Evolutionary conservation across 2,329 filamentous ascomycete genomes (phyloP).

Genomic region (Exutisphaerella laricina): DNA sequence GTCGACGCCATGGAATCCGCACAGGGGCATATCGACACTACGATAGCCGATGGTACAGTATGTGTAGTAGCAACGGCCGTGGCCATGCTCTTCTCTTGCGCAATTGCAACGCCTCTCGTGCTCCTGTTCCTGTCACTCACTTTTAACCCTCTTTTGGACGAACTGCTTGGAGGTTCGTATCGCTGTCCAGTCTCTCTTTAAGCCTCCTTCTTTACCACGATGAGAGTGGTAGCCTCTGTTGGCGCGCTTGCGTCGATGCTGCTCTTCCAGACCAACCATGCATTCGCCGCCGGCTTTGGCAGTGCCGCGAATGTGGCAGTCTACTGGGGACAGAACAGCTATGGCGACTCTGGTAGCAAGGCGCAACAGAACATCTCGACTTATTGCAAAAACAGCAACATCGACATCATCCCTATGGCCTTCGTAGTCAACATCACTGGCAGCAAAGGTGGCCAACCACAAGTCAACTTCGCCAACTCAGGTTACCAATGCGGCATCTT

Average conservation of each 20-base stretch:
- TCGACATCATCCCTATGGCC: conserved; percentile 57
- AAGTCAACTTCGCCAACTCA: conserved; percentile 60
- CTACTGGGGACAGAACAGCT: conserved; percentile 51
- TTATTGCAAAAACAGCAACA: conserved; percentile 52
- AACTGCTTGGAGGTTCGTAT: neutral
- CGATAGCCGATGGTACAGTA: neutral
- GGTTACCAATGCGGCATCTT: conserved; percentile 56
- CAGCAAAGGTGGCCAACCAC: conserved; percentile 42
- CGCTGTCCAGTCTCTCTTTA: neutral
- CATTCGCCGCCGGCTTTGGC: conserved; percentile 2
- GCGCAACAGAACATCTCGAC: conserved; percentile 51
- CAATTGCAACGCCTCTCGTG: neutral
- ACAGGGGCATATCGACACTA: neutral
- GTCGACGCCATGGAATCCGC: conserved; percentile 4
- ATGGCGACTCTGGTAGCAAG: conserved; percentile 40
- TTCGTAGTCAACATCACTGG: conserved; percentile 54
- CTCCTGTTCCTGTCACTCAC: neutral
- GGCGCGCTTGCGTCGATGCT: neutral
- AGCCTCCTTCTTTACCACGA: neutral
- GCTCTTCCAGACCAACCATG: neutral
- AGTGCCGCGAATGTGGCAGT: conserved; percentile 4
- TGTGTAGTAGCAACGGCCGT: neutral
- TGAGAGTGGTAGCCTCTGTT: neutral
- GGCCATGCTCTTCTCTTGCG: neutral
- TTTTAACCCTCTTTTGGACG: neutral